Conservation (phyloP, 164 flowering plant species). For the Nymphaea thermarum region DNA sequence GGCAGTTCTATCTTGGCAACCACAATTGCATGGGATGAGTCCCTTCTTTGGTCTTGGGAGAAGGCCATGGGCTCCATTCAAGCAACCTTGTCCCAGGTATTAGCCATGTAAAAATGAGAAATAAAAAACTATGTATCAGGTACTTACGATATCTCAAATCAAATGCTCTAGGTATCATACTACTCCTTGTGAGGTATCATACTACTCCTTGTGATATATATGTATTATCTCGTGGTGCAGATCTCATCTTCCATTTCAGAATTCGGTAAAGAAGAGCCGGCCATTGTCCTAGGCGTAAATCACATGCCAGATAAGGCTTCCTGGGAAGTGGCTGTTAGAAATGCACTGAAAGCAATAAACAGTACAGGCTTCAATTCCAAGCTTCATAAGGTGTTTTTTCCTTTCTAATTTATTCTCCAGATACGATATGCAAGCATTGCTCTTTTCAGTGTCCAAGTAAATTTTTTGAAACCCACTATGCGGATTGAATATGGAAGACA, state of each 20-base stretch:
- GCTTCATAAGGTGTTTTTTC: not conserved
- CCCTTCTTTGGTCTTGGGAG: constrained; percentile 47
- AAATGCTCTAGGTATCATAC: too few relatives aligned
- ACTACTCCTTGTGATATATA: not conserved
- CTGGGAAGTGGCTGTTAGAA: constrained; percentile 63
- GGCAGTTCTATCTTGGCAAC: constrained; percentile 70
- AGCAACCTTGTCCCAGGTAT: constrained; percentile 22
- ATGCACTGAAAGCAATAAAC: constrained; percentile 54
- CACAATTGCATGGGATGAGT: constrained; percentile 82
- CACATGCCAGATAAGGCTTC: constrained; percentile 43
- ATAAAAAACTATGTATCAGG: too few relatives aligned
- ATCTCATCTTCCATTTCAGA: constrained; percentile 35
- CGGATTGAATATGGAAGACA: too few relatives aligned
- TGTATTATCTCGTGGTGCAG: constrained; percentile 22
- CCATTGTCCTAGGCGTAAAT: constrained; percentile 33
- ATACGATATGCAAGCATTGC: too few relatives aligned
- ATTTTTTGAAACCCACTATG: too few relatives aligned
- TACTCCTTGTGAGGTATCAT: not conserved
- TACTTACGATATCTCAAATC: too few relatives aligned
- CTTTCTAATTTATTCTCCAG: too few relatives aligned
- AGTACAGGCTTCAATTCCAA: not conserved
- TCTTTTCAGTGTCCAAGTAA: too few relatives aligned
- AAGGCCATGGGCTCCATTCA: constrained; percentile 44
- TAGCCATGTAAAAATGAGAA: not conserved
- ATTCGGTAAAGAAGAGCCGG: constrained; percentile 20